Percentiles rank a stretch among this genome's conserved stretches.
Evolutionary conservation across 257 asterid species (phyloP).

Genomic region (Solanum virginianum): DNA sequence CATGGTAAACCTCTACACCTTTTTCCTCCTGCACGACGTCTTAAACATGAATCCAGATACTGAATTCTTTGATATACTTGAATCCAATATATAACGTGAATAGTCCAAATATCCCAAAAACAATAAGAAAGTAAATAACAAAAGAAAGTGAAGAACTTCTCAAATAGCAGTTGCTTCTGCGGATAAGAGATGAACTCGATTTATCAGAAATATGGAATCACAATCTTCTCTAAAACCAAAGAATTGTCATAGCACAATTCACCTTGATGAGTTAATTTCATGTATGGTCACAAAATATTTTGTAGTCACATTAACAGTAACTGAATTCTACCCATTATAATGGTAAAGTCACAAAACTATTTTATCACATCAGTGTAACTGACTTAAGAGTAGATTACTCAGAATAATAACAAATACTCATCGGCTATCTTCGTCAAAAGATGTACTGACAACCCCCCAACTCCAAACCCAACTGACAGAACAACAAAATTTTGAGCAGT

Average conservation of each 20-base stretch:
- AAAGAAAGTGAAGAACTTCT: neutral
- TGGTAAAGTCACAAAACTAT: neutral
- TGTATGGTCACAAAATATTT: neutral
- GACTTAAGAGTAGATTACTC: neutral
- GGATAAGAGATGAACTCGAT: neutral
- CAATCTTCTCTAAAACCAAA: neutral
- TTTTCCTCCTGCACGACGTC: slow-evolving; percentile 39
- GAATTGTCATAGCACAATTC: neutral
- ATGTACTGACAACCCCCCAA: neutral
- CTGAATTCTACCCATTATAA: no score
- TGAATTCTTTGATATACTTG: neutral
- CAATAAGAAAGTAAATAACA: neutral
- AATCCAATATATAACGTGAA: neutral
- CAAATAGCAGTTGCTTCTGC: neutral
- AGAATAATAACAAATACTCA: neutral
- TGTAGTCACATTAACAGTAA: neutral
- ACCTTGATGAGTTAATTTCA: neutral
- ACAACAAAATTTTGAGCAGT: neutral
- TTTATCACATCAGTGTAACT: neutral
- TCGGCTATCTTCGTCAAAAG: neutral
- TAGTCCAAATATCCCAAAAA: neutral
- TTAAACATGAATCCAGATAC: neutral
- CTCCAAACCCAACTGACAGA: neutral
- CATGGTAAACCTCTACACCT: slow-evolving; percentile 59
- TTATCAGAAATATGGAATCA: neutral